phyloP scores from a whole-genome alignment of 257 asterid genomes.

The Penstemon newberryi region DNA sequence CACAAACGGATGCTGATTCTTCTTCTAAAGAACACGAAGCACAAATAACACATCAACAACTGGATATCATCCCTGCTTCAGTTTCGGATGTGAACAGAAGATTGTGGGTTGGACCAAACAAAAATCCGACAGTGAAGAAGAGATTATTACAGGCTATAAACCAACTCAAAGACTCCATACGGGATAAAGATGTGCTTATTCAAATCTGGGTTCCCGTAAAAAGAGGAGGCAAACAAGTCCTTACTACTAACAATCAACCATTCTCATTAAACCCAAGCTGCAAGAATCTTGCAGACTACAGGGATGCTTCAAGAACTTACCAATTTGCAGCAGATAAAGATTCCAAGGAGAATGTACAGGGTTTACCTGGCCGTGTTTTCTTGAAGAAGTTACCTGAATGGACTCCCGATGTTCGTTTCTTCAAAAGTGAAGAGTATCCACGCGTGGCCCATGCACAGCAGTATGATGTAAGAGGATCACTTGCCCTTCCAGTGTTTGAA shows the following conservation, averaged over 20 bases:
- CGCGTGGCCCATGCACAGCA: conserved; percentile 55
- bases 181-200: conserved; percentile 56
- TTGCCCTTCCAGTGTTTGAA: conserved; percentile 76
- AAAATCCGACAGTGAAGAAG: conserved; percentile 38
- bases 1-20: conserved; percentile 34
- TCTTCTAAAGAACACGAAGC: not conserved
- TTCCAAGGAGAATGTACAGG: conserved; percentile 46
- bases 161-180: conserved; percentile 47
- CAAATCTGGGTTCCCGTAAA: conserved; percentile 80
- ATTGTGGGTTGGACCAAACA: conserved; percentile 55
- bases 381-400: conserved; percentile 74
- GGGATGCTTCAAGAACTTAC: conserved; percentile 47
- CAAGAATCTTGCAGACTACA: conserved; percentile 57
- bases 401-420: conserved; percentile 78
- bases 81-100: conserved; percentile 33
- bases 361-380: conserved; percentile 78
- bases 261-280: conserved; percentile 47
- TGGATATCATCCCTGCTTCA: not conserved
- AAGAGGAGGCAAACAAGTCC: conserved; percentile 56
- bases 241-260: conserved; percentile 62
- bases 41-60: conserved; percentile 23
- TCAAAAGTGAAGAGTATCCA: conserved; percentile 65
- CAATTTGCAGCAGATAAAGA: conserved; percentile 61
- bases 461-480: conserved; percentile 61
- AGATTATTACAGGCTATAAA: conserved; percentile 61